Evolutionary conservation across 352 stramenopile genomes (phyloP).

Genomic region (Elongisporangium anandrum): DNA sequence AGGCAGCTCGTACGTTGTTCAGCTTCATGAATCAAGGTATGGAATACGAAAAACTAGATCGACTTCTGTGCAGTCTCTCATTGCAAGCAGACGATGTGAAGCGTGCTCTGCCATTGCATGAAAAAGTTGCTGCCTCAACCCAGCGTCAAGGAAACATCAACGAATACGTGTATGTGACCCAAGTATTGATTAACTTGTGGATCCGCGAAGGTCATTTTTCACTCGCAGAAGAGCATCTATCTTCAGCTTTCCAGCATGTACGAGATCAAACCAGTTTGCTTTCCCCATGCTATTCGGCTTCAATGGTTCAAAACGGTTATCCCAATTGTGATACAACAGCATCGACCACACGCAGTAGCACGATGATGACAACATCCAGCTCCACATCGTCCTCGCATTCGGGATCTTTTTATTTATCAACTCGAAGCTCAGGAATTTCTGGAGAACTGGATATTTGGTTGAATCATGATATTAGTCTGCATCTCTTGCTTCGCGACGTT

Average conservation of each 20-base stretch:
- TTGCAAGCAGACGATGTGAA: constrained; percentile 73
- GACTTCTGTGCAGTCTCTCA: constrained; percentile 67
- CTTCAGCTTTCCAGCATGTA: constrained; percentile 58
- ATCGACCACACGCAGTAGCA: constrained; percentile 51
- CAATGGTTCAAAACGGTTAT: constrained; percentile 38
- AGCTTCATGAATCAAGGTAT: constrained; percentile 63
- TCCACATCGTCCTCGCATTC: constrained; percentile 63
- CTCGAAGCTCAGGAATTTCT: constrained; percentile 43
- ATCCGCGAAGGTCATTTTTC: constrained; percentile 75
- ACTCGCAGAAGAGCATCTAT: constrained; percentile 61
- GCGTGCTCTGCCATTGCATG: constrained; percentile 67
- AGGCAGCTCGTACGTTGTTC: constrained; percentile 61
- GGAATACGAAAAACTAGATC: constrained; percentile 76
- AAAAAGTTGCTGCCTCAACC: constrained; percentile 67
- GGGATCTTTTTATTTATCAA: constrained; percentile 49
- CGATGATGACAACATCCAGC: constrained; percentile 67
- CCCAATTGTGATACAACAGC: constrained; percentile 42
- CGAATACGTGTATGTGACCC: constrained; percentile 81
- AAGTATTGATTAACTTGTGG: constrained; percentile 77
- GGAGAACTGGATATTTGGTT: constrained; percentile 77
- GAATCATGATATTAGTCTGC: constrained; percentile 81
- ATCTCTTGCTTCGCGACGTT: constrained; percentile 72
- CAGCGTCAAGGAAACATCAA: constrained; percentile 79
- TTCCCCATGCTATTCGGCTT: constrained; percentile 57
- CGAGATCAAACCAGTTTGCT: constrained; percentile 66